Evolutionary conservation across 768 basidiomycete genomes (phyloP).

Genomic region (Tylopilus intermedius): DNA sequence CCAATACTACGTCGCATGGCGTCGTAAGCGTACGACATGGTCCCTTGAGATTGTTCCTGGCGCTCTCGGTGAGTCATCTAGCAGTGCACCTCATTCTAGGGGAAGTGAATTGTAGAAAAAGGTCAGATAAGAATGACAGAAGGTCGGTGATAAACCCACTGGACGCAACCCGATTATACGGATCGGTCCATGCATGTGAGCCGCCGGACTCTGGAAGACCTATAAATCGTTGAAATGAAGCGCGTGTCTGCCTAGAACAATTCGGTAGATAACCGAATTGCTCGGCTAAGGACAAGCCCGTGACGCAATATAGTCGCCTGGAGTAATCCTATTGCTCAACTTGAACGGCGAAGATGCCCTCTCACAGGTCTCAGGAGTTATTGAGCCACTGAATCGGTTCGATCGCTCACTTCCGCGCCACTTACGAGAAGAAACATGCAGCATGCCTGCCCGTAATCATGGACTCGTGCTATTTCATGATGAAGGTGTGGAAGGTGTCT

Average conservation of each 20-base stretch:
- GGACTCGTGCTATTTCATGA: slow-evolving; percentile 13
- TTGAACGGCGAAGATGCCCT: slow-evolving; percentile 11
- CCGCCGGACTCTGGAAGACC: background rate
- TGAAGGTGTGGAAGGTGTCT: slow-evolving; percentile 18
- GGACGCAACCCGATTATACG: background rate
- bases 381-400: slow-evolving; percentile 17
- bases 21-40: slow-evolving; percentile 27
- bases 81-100: background rate
- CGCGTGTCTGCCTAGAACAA: background rate
- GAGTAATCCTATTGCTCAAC: slow-evolving; percentile 6
- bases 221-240: slow-evolving; percentile 1
- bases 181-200: slow-evolving; percentile 2
- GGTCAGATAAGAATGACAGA: background rate
- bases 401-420: slow-evolving; percentile 29
- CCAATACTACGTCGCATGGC: slow-evolving; percentile 12
- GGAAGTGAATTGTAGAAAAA: background rate
- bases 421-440: slow-evolving; percentile 25
- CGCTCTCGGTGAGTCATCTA: slow-evolving; percentile 5
- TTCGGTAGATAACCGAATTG: slow-evolving; percentile 1
- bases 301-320: slow-evolving; percentile 27
- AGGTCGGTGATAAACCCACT: background rate
- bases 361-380: slow-evolving; percentile 13
- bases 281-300: slow-evolving; percentile 14
- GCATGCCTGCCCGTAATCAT: slow-evolving; percentile 18
- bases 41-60: slow-evolving; percentile 21